phyloP scores from a whole-genome alignment of 2,329 filamentous ascomycete species.

The Decorospora gaudefroyi region DNA sequence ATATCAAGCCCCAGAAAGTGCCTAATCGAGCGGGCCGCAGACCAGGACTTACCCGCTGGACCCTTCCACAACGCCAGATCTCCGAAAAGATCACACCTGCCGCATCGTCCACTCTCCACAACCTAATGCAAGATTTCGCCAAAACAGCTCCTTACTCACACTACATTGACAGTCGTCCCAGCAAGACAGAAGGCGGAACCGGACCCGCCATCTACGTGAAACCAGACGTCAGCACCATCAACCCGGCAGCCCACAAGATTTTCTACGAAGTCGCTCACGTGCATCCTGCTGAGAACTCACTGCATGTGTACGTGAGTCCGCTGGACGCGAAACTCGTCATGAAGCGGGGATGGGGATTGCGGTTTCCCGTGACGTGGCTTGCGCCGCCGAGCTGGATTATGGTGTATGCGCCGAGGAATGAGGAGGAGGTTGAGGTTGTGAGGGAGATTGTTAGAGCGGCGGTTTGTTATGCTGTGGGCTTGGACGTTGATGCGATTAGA shows the following conservation, averaged over 20 bases:
- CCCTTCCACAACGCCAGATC: slow-evolving; percentile 38
- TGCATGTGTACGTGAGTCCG: slow-evolving; percentile 80
- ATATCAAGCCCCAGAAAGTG: slow-evolving; percentile 29
- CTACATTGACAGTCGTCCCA: slow-evolving; percentile 28
- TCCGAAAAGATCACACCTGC: slow-evolving; percentile 27
- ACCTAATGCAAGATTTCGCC: slow-evolving; percentile 32
- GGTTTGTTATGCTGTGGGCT: slow-evolving; percentile 63
- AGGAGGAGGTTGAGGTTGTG: slow-evolving; percentile 69
- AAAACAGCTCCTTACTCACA: slow-evolving; percentile 20
- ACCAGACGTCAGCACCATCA: slow-evolving; percentile 30
- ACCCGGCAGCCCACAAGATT: slow-evolving; percentile 37
- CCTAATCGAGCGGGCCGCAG: slow-evolving; percentile 26
- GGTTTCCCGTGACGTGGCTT: slow-evolving; percentile 53
- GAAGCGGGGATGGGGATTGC: slow-evolving; percentile 75
- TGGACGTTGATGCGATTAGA: slow-evolving; percentile 15
- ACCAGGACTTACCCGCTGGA: slow-evolving; percentile 36
- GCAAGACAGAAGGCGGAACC: slow-evolving; percentile 42
- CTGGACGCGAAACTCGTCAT: slow-evolving; percentile 73
- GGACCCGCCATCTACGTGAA: slow-evolving; percentile 40
- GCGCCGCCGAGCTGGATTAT: slow-evolving; percentile 54
- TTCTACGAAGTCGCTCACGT: slow-evolving; percentile 60
- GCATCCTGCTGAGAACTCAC: slow-evolving; percentile 73
- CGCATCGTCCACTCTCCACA: slow-evolving; percentile 23
- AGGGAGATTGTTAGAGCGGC: slow-evolving; percentile 73
- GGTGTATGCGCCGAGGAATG: slow-evolving; percentile 77